Percentiles rank a stretch among this genome's conserved stretches.
Conservation (phyloP, 2,329 filamentous ascomycete species). For the Alternaria alternata region DNA sequence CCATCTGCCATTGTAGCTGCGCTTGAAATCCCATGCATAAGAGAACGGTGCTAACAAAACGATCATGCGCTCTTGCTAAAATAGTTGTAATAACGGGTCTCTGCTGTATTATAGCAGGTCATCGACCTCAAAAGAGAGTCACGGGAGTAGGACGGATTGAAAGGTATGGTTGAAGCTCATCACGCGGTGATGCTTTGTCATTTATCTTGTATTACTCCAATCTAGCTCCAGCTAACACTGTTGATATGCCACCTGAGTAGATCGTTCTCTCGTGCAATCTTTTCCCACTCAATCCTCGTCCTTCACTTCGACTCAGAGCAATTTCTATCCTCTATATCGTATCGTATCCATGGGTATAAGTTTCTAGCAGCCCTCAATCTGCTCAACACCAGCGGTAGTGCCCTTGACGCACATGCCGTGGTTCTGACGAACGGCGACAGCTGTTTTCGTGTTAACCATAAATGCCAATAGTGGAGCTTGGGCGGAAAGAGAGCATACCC, state of each 20-base stretch:
- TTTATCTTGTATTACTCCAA: neutral
- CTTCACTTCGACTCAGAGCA: neutral
- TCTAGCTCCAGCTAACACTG: neutral
- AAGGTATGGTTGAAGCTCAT: neutral
- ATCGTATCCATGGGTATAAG: neutral
- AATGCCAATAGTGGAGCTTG: too few relatives aligned
- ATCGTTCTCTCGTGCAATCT: too few relatives aligned
- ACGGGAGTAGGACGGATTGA: neutral
- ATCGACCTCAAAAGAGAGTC: neutral
- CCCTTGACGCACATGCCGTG: constrained; percentile 47
- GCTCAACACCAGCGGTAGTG: constrained; percentile 1
- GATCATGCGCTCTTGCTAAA: neutral
- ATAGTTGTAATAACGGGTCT: neutral
- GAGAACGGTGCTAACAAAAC: too few relatives aligned
- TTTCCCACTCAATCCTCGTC: neutral
- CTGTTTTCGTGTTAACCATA: constrained; percentile 27
- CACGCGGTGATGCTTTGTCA: neutral
- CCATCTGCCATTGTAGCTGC: too few relatives aligned
- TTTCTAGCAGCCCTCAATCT: constrained; percentile 16
- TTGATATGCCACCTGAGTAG: neutral
- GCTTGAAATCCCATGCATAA: too few relatives aligned
- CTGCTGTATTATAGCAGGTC: neutral
- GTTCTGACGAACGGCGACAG: constrained; percentile 42
- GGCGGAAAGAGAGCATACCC: constrained; percentile 22
- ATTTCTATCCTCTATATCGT: neutral